phyloP scores from a whole-genome alignment of 2,329 filamentous ascomycete species.

The Venturiaceae sp. region DNA sequence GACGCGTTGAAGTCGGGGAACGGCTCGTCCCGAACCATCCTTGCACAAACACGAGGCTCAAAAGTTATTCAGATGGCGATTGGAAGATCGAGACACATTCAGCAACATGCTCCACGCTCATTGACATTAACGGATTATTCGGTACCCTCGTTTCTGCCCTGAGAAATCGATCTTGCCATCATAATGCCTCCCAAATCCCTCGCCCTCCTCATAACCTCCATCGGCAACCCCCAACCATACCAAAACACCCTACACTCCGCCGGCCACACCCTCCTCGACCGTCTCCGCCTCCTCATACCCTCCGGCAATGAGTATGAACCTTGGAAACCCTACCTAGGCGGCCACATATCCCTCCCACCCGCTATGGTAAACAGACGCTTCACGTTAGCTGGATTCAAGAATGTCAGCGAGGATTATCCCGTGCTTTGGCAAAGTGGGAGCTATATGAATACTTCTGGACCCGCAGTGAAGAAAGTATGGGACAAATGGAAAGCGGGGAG shows the following conservation, averaged over 20 bases:
- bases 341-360: neutral
- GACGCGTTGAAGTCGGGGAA: too few species aligned
- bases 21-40: too few species aligned
- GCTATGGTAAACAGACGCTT: slow-evolving; percentile 4
- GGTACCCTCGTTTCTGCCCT: too few species aligned
- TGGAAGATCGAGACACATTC: too few species aligned
- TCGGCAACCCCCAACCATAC: slow-evolving; percentile 74
- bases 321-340: neutral
- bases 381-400: slow-evolving; percentile 11
- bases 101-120: too few species aligned
- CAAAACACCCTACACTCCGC: slow-evolving; percentile 76
- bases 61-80: too few species aligned
- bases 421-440: slow-evolving; percentile 66
- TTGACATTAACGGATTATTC: too few species aligned
- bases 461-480: slow-evolving; percentile 58
- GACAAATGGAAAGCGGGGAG: slow-evolving; percentile 34
- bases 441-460: slow-evolving; percentile 78
- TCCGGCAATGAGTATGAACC: neutral
- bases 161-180: too few species aligned
- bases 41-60: too few species aligned
- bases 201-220: slow-evolving; percentile 67
- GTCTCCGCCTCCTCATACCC: slow-evolving; percentile 15
- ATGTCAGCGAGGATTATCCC: slow-evolving; percentile 23
- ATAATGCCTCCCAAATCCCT: slow-evolving; percentile 11
- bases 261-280: slow-evolving; percentile 66